Percentiles rank a stretch among this genome's conserved stretches.
Evolutionary conservation across 2,329 filamentous ascomycete genomes (phyloP).

Genomic region (Stemphylium lycopersici): DNA sequence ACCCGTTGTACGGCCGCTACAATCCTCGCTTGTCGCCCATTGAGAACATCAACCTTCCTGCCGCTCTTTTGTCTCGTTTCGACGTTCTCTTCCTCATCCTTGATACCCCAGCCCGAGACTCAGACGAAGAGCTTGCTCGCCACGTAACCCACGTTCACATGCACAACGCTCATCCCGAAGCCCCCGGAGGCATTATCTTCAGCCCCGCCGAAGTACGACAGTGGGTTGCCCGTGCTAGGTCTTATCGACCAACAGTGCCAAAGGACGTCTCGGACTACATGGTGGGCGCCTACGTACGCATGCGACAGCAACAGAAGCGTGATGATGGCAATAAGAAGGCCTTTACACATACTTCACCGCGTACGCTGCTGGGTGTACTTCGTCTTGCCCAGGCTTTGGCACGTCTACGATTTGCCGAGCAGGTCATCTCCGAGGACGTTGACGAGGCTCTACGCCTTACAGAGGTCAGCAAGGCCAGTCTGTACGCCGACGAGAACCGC

Average conservation of each 20-base stretch:
- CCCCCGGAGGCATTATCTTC: slow-evolving; percentile 74
- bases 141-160: slow-evolving; percentile 98
- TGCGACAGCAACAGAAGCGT: slow-evolving; percentile 89
- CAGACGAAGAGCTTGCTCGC: slow-evolving; percentile 89
- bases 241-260: slow-evolving; percentile 85
- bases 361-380: slow-evolving; percentile 89
- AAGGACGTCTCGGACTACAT: slow-evolving; percentile 92
- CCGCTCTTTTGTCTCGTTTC: slow-evolving; percentile 93
- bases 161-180: slow-evolving; percentile 88
- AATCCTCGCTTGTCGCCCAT: slow-evolving; percentile 97
- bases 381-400: slow-evolving; percentile 94
- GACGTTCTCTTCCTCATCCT: slow-evolving; percentile 96
- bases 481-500: slow-evolving; percentile 71
- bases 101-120: slow-evolving; percentile 87
- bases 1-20: slow-evolving; percentile 96
- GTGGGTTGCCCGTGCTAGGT: slow-evolving; percentile 91
- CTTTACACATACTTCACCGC: slow-evolving; percentile 91
- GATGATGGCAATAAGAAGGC: slow-evolving; percentile 91
- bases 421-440: slow-evolving; percentile 89
- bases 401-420: slow-evolving; percentile 83
- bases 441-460: slow-evolving; percentile 91
- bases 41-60: slow-evolving; percentile 99
- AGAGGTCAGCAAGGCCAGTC: slow-evolving; percentile 89
- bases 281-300: slow-evolving; percentile 92
- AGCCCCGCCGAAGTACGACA: slow-evolving; percentile 91